Base-by-base conservation (phyloP, 2,329 filamentous ascomycete genomes). In the Epichloe bromicola region DNA sequence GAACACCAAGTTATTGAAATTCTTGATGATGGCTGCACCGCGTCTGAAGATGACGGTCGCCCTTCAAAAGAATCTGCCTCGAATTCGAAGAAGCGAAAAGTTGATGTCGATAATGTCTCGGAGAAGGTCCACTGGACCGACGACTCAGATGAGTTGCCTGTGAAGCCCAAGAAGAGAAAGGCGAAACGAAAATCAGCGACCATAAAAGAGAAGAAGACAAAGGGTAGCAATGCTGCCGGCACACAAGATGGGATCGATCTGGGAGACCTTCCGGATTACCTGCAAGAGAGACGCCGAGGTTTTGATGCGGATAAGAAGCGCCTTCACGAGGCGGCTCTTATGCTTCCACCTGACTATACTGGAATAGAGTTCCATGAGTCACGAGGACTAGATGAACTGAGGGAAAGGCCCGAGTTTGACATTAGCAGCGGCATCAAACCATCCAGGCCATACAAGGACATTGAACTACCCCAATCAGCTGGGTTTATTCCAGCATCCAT, bases 401-500 rank as follows among this genome's bases (percentile, higher is more conserved):
- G 76, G 50, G 83, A 90, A 63, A 83, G 82, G 49, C 91, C 91
- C 0, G 69, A 76, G 1, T 86, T 97, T 49, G 64, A 75, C 59
- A 61, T 66, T 26, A 62, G 62, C 58, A 70, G 73, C 60, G 69
- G 73, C 3, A 69, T 85, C 49, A 82, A 79, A 48, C 83, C 86
- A 0, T 84, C 79, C 36, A 76, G 83, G 14, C 72, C 74, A 0
- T 90, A 93, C 65, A 74, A 83, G 59, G 87, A 94, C 56, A 83
- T 95, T 46, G 72, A 79, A 44, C 73, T 97, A 23, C 76, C 79
- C 14, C 81, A 83, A 57, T 94, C 90, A 1, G 78, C 80, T 1
- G 91, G 90, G 0, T 63, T 89, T 3, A 89, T 98, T 39, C 93
- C 93, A 0, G 89, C 87, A 0, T 80, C 88, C 0, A 88, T 97